These are phyloP conservation scores for Exophiala sp. DNA, from an alignment of 2,329 filamentous ascomycete species.

Conservation along the genomic window DNA sequence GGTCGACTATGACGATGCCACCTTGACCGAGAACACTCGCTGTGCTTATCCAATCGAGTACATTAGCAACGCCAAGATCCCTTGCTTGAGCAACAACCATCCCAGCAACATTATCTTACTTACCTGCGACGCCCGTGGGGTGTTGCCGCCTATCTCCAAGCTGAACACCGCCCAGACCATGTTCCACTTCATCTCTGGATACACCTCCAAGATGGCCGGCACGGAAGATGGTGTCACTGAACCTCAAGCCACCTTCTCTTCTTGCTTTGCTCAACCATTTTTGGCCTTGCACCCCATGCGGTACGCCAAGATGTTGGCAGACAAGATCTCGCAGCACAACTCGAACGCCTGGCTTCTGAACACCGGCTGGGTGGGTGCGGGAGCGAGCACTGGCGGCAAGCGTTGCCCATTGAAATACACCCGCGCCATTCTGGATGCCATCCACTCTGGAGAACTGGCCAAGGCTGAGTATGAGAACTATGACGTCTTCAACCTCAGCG, in stretches of 20 bases:
- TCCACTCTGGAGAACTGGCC: conserved; percentile 93
- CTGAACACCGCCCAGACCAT: conserved; percentile 91
- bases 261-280: conserved; percentile 99
- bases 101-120: conserved; percentile 97
- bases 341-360: conserved; percentile 98
- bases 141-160: conserved; percentile 96
- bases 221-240: conserved; percentile 96
- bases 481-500: conserved; percentile 90
- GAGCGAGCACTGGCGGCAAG: conserved; percentile 85
- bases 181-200: conserved; percentile 99
- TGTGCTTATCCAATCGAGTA: conserved; percentile 99
- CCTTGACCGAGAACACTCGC: conserved; percentile 95
- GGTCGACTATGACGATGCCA: conserved; percentile 93
- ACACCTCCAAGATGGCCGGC: conserved; percentile 99
- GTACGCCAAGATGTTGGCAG: conserved; percentile 96
- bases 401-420: conserved; percentile 98
- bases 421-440: conserved; percentile 93
- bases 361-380: conserved; percentile 94
- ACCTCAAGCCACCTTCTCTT: conserved; percentile 97
- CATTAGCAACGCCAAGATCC: conserved; percentile 98
- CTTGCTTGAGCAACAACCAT: conserved; percentile 79
- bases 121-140: conserved; percentile 95
- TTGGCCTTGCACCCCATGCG: conserved; percentile 97
- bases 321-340: conserved; percentile 94
- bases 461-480: conserved; percentile 92